These are phyloP conservation scores for Sungouiozyma ichnusensis DNA, from an alignment of 805 yeast species.

Conservation along the genomic window DNA sequence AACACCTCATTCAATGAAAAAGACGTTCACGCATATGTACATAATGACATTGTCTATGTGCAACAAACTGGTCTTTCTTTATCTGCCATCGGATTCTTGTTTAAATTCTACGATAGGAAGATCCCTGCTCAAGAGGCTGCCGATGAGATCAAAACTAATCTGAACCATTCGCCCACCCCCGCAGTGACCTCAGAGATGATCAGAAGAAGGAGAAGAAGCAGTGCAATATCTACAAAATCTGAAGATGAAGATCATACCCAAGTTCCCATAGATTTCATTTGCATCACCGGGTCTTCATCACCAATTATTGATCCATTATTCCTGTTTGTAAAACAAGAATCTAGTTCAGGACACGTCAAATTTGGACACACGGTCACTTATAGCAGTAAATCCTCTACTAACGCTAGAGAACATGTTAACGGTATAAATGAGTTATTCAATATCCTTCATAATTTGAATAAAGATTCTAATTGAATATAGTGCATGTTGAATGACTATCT, in stretches of 20 bases:
- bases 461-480: not conserved
- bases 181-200: not conserved
- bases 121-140: not conserved
- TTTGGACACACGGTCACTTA: conserved; percentile 52
- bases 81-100: conserved; percentile 45
- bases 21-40: conserved; percentile 67
- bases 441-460: conserved; percentile 28
- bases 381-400: conserved; percentile 39
- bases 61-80: conserved; percentile 52
- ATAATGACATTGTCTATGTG: conserved; percentile 56
- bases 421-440: conserved; percentile 62
- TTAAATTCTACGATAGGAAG: conserved; percentile 28
- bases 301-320: conserved; percentile 59
- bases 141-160: not conserved
- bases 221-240: not conserved
- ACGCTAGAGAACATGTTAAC: conserved; percentile 52
- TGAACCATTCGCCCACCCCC: not conserved
- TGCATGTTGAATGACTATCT: not conserved
- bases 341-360: conserved; percentile 28
- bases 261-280: conserved; percentile 33
- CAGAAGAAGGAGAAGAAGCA: not conserved
- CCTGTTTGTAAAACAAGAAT: conserved; percentile 39
- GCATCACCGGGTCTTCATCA: conserved; percentile 56
- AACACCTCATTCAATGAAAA: conserved; percentile 59
- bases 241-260: conserved; percentile 8